Evolutionary conservation across 495 filamentous ascomycete genomes (phyloP).

Genomic region (Copromyces sp.): DNA sequence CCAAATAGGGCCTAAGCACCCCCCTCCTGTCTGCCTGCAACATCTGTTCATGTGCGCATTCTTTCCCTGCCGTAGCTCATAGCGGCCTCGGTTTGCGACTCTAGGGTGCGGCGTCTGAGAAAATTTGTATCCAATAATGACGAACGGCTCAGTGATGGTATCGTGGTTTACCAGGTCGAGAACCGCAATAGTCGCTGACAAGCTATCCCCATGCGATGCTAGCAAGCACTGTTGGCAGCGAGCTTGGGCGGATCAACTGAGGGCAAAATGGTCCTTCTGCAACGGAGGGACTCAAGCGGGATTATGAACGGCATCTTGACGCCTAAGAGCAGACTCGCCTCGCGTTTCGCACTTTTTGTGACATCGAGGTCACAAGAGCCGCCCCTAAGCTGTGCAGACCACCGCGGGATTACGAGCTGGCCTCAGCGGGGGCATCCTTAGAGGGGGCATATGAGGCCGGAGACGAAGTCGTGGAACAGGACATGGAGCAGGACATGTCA

Average conservation of each 20-base stretch:
- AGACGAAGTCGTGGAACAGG: neutral
- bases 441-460: neutral
- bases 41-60: neutral
- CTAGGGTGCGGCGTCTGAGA: neutral
- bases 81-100: neutral
- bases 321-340: neutral
- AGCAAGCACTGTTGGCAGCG: neutral
- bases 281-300: neutral
- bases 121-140: neutral
- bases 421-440: neutral
- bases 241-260: neutral
- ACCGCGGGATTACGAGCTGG: neutral
- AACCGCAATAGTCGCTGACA: neutral
- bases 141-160: neutral
- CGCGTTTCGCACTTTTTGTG: neutral
- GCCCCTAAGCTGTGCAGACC: neutral
- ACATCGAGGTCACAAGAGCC: neutral
- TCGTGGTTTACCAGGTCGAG: neutral
- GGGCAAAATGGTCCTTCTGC: neutral
- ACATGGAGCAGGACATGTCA: neutral
- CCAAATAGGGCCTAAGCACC: neutral
- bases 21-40: neutral
- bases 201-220: neutral
- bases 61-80: neutral
- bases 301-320: neutral